Conservation (phyloP, 495 filamentous ascomycete genomes). For the Aspergillus leporis region DNA sequence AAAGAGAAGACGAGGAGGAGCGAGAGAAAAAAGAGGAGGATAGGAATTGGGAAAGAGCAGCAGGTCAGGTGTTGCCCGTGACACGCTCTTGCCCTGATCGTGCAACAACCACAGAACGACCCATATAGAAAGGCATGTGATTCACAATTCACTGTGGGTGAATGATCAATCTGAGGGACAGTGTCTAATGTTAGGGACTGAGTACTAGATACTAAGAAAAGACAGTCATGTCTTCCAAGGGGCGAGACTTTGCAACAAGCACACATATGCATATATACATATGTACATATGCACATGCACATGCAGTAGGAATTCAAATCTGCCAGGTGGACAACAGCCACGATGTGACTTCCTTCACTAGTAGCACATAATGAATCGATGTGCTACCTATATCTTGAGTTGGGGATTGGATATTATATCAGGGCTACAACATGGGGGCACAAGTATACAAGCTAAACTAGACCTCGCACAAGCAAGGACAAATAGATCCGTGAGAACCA, state of each 20-base stretch:
- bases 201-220: not conserved
- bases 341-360: not conserved
- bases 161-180: too few relatives aligned
- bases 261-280: not conserved
- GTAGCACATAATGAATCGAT: not conserved
- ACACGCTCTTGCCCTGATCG: not conserved
- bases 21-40: not conserved
- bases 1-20: constrained; percentile 2
- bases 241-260: not conserved
- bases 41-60: not conserved
- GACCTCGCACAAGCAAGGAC: too few relatives aligned
- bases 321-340: not conserved
- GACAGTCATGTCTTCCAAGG: not conserved
- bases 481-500: too few relatives aligned
- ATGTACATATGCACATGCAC: not conserved
- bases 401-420: too few relatives aligned
- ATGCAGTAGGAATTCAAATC: not conserved
- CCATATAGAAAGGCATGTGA: not conserved
- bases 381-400: too few relatives aligned
- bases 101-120: too few relatives aligned
- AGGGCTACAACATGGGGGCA: too few relatives aligned
- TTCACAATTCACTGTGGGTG: not conserved
- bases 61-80: constrained; percentile 15
- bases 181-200: not conserved
- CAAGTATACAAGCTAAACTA: too few relatives aligned